phyloP scores from a whole-genome alignment of 306 rosid species.

The Cucurbita pepo region DNA sequence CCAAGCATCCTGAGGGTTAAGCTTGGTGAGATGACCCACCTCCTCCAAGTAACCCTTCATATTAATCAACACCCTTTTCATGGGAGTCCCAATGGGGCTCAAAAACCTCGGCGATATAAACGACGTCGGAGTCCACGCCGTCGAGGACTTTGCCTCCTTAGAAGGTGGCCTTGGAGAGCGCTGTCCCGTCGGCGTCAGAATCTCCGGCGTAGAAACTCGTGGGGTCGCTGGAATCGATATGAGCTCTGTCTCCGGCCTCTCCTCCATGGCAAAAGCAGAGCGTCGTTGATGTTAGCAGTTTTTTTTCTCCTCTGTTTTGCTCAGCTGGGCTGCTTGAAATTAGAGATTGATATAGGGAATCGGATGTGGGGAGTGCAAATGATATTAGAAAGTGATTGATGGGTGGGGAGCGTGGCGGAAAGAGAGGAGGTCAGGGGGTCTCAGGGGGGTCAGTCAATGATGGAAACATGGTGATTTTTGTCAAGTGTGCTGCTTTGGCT shows the following conservation, averaged over 20 bases:
- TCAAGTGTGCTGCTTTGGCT: neutral
- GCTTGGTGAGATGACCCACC: conserved; percentile 88
- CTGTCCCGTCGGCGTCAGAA: conserved; percentile 72
- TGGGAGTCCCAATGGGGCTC: conserved; percentile 94
- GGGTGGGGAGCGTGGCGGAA: neutral
- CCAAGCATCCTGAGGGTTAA: conserved; percentile 98
- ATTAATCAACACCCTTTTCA: conserved; percentile 82
- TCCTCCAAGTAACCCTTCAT: conserved; percentile 97
- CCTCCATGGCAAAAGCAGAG: conserved; percentile 37
- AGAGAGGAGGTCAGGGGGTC: neutral
- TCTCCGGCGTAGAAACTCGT: conserved; percentile 86
- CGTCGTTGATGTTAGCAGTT: no score
- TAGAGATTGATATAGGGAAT: no score
- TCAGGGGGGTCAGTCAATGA: no score
- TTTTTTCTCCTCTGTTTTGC: neutral
- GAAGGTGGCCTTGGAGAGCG: conserved; percentile 72
- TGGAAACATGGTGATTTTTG: neutral
- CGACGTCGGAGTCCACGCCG: conserved; percentile 96
- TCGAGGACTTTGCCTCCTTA: conserved; percentile 71
- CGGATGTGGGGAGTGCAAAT: no score
- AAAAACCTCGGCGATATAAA: conserved; percentile 93
- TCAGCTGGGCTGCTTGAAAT: no score
- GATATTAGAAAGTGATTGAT: neutral
- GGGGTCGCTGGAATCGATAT: conserved; percentile 95
- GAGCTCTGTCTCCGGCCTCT: conserved; percentile 89